These are phyloP conservation scores for Aspergillus bertholletiae DNA, from an alignment of 495 filamentous ascomycete genomes.

Conservation along the genomic window DNA sequence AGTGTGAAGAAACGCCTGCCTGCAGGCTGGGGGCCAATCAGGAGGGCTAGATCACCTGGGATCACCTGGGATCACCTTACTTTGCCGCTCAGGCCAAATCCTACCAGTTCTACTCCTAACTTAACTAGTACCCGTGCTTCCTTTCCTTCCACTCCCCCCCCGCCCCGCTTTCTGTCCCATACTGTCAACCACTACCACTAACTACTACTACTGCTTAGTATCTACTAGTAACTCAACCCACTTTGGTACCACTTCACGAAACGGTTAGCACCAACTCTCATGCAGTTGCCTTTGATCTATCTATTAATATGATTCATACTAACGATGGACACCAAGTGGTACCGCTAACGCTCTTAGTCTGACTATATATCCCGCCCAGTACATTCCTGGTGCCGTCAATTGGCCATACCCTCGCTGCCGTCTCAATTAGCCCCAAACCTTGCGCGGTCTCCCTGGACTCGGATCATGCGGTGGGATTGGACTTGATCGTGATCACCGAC, in stretches of 20 bases:
- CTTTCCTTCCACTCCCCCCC: background rate
- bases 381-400: background rate
- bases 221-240: too few species aligned
- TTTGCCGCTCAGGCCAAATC: too few species aligned
- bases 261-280: too few species aligned
- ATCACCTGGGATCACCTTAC: too few species aligned
- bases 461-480: background rate
- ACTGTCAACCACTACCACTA: too few species aligned
- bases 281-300: background rate
- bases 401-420: background rate
- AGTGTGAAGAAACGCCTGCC: constrained; percentile 23
- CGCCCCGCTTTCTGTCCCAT: background rate
- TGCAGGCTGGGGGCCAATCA: constrained; percentile 16
- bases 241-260: too few species aligned
- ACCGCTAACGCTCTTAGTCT: background rate
- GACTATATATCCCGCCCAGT: background rate
- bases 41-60: background rate
- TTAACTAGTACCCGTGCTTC: too few species aligned
- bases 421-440: constrained; percentile 6
- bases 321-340: background rate
- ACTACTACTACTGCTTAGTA: too few species aligned
- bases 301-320: background rate
- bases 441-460: background rate
- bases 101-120: too few species aligned
- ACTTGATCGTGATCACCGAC: background rate